Base-by-base conservation (phyloP, 306 rosid genomes). In the Vigna hirtella region DNA sequence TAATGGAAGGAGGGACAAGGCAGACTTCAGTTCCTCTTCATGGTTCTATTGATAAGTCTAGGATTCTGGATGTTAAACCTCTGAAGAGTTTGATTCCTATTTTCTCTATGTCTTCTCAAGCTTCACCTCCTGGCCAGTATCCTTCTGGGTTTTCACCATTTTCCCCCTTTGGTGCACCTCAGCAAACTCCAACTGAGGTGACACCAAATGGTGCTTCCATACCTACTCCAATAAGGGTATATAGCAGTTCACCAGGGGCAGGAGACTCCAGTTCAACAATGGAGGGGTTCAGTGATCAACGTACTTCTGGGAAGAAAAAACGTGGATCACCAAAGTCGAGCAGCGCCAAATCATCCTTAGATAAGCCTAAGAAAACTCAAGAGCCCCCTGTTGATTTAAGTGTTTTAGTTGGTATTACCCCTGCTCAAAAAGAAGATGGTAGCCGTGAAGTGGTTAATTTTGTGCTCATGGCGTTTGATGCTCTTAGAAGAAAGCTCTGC, bases 21-120 rank as follows among this genome's bases (percentile, higher is more conserved):
- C 86, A 72, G 47, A 56, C 73, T 77, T 74, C 81, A 42, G 87
- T 72, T 85, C 79, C 89, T 79, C 79, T 86, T 70, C 63, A 84
- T 11, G 84, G 84, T 67, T 71, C 85, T 18, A 66, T 85, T 72
- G 91, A 90, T 72, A 90, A 85, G 87, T 74, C 85, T 4, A 83
- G 55, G 82, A 82, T 90, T 82, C 66, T 87, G 67, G 93, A 88
- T 85, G 81, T 88, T n/a, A 88, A 82, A 74, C 96, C 96, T 64
- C 42, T 90, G 65, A 84, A 91, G 68, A 61, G 82, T 83, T 78
- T 90, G 87, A 80, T 70, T 30, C 93, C 93, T 0, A 86, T 90
- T 61, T 90, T 83, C 72, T 82, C 91, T 22, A 66, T 42, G 64
- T 28, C 79, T 5, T 40, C 82, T 68, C 82, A 82, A 56, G 72